A percentile compares a stretch with the other conserved stretches of the same genome.
Conservation (phyloP, 768 basidiomycete species). For the Amanita pallidorosea region DNA sequence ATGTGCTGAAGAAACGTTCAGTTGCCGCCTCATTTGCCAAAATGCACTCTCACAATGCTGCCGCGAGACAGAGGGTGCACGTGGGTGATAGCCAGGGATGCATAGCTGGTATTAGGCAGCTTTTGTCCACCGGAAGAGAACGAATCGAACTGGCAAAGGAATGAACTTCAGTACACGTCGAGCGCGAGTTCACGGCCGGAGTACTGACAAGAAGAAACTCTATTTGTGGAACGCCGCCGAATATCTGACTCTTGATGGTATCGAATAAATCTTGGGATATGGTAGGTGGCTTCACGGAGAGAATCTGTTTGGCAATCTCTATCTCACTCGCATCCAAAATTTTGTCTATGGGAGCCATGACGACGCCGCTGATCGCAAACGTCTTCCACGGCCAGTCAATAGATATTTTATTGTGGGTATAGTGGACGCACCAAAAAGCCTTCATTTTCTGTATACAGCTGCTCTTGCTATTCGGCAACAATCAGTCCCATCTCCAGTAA, state of each 20-base stretch:
- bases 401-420: background rate
- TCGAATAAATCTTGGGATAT: conserved; percentile 17
- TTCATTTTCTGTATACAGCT: conserved; percentile 14
- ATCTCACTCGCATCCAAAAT: conserved; percentile 16
- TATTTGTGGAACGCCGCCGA: conserved; percentile 17
- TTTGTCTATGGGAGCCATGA: conserved; percentile 17
- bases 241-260: conserved; percentile 16
- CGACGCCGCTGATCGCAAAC: conserved; percentile 17
- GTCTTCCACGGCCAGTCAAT: conserved; percentile 9
- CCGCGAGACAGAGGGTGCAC: conserved; percentile 39
- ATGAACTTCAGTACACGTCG: background rate
- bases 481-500: background rate
- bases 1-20: conserved; percentile 12
- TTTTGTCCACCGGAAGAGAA: conserved; percentile 18
- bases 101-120: conserved; percentile 20
- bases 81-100: conserved; percentile 23
- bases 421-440: conserved; percentile 18
- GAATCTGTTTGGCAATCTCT: conserved; percentile 11
- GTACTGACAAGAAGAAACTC: conserved; percentile 19
- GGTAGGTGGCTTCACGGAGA: conserved; percentile 17
- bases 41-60: conserved; percentile 16
- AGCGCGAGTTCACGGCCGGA: background rate
- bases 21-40: background rate
- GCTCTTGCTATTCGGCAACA: conserved; percentile 15
- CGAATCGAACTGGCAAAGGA: conserved; percentile 17